These are phyloP conservation scores for Erysimum cheiri DNA, from an alignment of 441 rosid species.

Conservation along the genomic window DNA sequence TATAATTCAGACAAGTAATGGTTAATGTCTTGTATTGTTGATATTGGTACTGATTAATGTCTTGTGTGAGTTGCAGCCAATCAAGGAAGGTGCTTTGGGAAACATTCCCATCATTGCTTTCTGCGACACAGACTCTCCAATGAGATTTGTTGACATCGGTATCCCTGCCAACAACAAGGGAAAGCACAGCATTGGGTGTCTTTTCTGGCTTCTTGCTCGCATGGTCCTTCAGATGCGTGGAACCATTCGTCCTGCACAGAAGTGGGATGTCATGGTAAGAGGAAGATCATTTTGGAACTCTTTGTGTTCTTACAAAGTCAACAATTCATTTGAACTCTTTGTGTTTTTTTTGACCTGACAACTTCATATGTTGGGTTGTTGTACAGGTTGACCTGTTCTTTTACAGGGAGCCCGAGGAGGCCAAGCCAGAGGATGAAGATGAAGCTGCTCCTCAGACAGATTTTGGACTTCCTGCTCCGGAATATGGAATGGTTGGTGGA, in stretches of 20 bases:
- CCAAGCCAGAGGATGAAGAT: constrained; percentile 80
- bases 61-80: constrained; percentile 61
- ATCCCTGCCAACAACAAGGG: constrained; percentile 98
- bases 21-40: not conserved
- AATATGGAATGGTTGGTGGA: constrained; percentile 46
- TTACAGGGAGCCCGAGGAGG: constrained; percentile 93
- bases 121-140: constrained; percentile 94
- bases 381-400: constrained; percentile 88
- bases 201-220: constrained; percentile 92
- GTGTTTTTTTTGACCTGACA: not conserved
- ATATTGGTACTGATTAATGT: not conserved
- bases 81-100: constrained; percentile 96
- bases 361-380: not conserved
- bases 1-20: not conserved
- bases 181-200: constrained; percentile 93
- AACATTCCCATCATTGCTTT: constrained; percentile 93
- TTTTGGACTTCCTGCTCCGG: constrained; percentile 51
- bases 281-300: not conserved
- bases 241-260: constrained; percentile 72
- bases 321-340: not conserved
- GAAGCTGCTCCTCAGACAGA: constrained; percentile 55
- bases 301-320: not conserved
- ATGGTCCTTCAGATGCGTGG: constrained; percentile 99
- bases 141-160: constrained; percentile 87
- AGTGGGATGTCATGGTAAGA: constrained; percentile 95